These are phyloP conservation scores for Pouteria campechiana DNA, from an alignment of 179 eudicot species.

Conservation along the genomic window DNA sequence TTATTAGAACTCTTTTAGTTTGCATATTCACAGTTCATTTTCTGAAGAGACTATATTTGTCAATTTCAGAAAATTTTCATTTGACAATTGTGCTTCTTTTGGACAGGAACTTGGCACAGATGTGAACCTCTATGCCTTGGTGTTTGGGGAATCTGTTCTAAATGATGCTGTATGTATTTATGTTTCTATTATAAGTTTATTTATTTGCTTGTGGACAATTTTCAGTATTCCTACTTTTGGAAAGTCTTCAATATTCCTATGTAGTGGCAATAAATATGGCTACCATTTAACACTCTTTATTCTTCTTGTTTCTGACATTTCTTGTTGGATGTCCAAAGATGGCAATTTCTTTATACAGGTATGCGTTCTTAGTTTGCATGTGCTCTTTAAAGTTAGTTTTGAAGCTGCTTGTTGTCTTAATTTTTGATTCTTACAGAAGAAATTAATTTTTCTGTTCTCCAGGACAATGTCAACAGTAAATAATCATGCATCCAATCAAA, in stretches of 20 bases:
- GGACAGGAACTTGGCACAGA: conserved; percentile 99
- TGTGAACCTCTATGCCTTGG: conserved; percentile 92
- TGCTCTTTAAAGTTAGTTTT: conserved; percentile 7
- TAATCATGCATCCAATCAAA: conserved; percentile 53
- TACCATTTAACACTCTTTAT: too few species aligned
- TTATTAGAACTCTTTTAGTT: too few species aligned
- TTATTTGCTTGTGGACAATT: conserved; percentile 1
- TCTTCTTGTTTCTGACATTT: conserved; percentile 9
- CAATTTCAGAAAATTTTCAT: too few species aligned
- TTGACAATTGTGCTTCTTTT: too few species aligned
- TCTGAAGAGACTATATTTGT: too few species aligned
- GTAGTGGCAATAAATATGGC: too few species aligned
- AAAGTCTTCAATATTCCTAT: too few species aligned
- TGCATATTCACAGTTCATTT: too few species aligned
- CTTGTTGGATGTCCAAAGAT: too few species aligned
- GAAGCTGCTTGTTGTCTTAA: background rate
- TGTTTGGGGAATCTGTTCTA: conserved; percentile 97
- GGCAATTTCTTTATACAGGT: conserved; percentile 99
- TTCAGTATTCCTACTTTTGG: too few species aligned
- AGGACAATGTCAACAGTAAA: conserved; percentile 90
- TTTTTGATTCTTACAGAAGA: background rate
- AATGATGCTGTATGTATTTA: conserved; percentile 85
- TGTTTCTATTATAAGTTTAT: conserved; percentile 1
- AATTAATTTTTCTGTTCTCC: conserved; percentile 11
- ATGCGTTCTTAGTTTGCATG: conserved; percentile 11